These are phyloP conservation scores for Pseudogymnoascus sp. DNA, from an alignment of 2,329 filamentous ascomycete genomes.

Conservation along the genomic window DNA sequence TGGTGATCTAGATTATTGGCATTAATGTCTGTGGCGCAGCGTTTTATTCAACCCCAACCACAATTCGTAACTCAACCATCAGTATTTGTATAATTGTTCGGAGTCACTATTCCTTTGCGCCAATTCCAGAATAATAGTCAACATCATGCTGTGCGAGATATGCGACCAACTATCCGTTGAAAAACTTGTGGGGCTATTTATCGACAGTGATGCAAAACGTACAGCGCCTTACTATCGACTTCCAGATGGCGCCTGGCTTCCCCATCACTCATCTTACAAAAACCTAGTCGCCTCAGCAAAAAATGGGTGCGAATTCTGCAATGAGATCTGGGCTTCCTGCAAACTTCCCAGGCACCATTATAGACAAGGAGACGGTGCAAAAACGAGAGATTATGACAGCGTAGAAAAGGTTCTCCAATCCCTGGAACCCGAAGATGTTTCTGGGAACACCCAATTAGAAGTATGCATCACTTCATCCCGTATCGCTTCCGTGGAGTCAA, in stretches of 20 bases:
- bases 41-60: neutral
- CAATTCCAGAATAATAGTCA: neutral
- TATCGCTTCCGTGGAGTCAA: neutral
- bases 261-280: neutral
- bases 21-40: neutral
- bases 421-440: neutral
- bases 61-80: neutral
- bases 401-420: neutral
- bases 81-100: neutral
- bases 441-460: neutral
- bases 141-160: slow-evolving; percentile 2
- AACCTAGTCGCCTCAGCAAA: neutral
- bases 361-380: neutral
- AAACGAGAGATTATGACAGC: neutral
- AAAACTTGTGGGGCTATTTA: neutral
- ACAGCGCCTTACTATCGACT: neutral
- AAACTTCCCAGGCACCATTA: neutral
- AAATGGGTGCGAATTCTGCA: neutral
- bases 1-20: neutral
- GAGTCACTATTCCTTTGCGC: neutral
- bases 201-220: neutral
- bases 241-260: neutral
- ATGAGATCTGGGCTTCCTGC: neutral
- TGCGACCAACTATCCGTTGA: neutral
- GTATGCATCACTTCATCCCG: neutral